Conservation (phyloP, 2,329 filamentous ascomycete genomes). For the Metarhizium rileyi region DNA sequence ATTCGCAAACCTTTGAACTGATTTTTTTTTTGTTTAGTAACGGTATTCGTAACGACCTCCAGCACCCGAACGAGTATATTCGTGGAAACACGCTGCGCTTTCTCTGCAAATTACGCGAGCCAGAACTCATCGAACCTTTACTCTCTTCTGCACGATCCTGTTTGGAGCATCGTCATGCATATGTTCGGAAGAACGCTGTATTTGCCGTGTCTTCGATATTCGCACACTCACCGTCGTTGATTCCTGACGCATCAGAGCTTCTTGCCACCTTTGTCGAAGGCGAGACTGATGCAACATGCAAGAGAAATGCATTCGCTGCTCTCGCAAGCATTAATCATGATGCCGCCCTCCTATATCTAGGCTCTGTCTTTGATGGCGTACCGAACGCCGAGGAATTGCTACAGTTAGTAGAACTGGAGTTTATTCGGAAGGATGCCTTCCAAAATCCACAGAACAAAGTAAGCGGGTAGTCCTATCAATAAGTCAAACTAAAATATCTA, state of each 20-base stretch:
- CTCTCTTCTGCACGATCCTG: constrained; percentile 86
- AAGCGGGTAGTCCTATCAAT: constrained; percentile 14
- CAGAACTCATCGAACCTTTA: constrained; percentile 91
- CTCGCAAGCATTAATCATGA: constrained; percentile 87
- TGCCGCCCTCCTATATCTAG: constrained; percentile 80
- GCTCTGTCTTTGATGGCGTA: constrained; percentile 83
- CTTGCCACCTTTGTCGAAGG: constrained; percentile 80
- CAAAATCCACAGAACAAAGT: constrained; percentile 93
- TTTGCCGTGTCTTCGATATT: constrained; percentile 91
- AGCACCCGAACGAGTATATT: constrained; percentile 97
- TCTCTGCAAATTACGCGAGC: constrained; percentile 88
- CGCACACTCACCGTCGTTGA: constrained; percentile 80
- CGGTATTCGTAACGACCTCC: constrained; percentile 93
- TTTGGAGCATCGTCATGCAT: constrained; percentile 91
- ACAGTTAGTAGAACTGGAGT: constrained; percentile 89
- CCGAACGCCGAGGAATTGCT: constrained; percentile 90
- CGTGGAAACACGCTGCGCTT: constrained; percentile 97
- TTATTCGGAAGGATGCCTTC: constrained; percentile 95
- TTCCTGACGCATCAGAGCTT: constrained; percentile 90
- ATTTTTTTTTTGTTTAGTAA: constrained; percentile 51
- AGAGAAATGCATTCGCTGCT: constrained; percentile 93
- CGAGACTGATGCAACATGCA: constrained; percentile 92
- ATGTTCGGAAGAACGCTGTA: constrained; percentile 96
- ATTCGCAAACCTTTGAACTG: background rate
- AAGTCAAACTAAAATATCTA: constrained; percentile 17